phyloP scores from a whole-genome alignment of 257 asterid genomes.

The Solanum appendiculatum region DNA sequence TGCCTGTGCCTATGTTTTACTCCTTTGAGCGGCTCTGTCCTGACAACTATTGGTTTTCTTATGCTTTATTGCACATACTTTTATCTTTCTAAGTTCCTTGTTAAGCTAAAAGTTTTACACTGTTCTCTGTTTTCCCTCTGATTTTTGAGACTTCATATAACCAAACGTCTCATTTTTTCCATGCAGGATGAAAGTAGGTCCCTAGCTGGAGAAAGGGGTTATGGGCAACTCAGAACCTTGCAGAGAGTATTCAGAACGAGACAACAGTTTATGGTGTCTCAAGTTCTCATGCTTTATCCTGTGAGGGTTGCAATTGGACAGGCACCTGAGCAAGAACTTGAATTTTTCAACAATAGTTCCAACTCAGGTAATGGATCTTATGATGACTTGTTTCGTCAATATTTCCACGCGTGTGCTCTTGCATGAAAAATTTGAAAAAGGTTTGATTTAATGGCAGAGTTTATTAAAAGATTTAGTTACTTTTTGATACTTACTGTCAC shows the following conservation, averaged over 20 bases:
- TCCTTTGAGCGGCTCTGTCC: not conserved
- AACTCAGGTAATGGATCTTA: constrained; percentile 40
- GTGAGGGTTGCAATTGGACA: constrained; percentile 57
- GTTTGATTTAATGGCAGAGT: not conserved
- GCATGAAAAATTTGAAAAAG: not conserved
- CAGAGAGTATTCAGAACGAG: constrained; percentile 56
- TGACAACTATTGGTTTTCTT: not conserved
- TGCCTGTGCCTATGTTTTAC: not conserved
- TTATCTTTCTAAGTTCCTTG: not conserved
- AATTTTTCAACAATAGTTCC: constrained; percentile 53
- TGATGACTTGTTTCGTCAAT: not conserved
- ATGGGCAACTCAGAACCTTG: constrained; percentile 40
- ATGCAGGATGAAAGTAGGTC: constrained; percentile 65
- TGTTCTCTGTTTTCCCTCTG: not conserved
- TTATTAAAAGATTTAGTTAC: not conserved
- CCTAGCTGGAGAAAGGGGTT: constrained; percentile 69
- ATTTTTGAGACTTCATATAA: not conserved
- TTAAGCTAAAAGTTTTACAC: not conserved
- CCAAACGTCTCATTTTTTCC: not conserved
- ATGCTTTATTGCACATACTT: not conserved
- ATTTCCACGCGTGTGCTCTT: not conserved
- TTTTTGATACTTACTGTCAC: not conserved
- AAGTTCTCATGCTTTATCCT: constrained; percentile 73
- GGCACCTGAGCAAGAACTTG: constrained; percentile 76
- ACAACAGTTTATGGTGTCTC: constrained; percentile 74